Base-by-base conservation (phyloP, 2,329 filamentous ascomycete species). In the Talaromyces sp. region DNA sequence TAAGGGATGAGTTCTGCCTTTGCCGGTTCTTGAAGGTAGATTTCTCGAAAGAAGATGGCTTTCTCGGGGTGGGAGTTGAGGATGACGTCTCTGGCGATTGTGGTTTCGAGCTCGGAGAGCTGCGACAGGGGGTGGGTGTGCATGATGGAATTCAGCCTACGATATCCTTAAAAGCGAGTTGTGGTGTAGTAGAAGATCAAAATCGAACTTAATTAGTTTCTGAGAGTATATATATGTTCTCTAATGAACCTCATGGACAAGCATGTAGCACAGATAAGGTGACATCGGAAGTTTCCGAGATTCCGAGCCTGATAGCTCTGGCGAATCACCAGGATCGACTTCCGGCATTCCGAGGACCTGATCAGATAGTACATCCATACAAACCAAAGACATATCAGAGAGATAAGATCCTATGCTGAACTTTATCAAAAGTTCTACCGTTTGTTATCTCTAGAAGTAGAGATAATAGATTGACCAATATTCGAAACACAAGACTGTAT, bases 21-120 rank as follows among this genome's bases (percentile, higher is more conserved):
- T 25, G 79, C 75, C 1, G 83, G 83, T 68, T 85, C 83, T 38
- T 82, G 75, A 0, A 85, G 75, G 67, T 77, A 84, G 31, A 85
- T 85, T 67, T 83, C 81, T 1, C 83, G 78, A 69, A 85, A 85
- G 58, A 76, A 73, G 27, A 78, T 72, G 27, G 77, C 70, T 3
- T 72, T 73, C 45, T 72, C 65, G 2, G 75, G 72, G 45, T 77
- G 72, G 11, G 68, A 67, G 3, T 70, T 71, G 22, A 72, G 61
- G 34, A 77, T 69, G 11, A 77, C 68, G 59, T 77, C 74, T 49
- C 76, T 75, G n/a, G 75, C 76, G 29, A 72, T 45, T 58, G 75
- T 75, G 43, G 72, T 76, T 67, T 78, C 76, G 34, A 69, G 69
- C 54, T 72, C 70, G 11, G 75, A 75, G 68, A 78, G 75, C 53